Percentiles rank a stretch among this genome's conserved stretches.
phyloP scores from a whole-genome alignment of 1,284 basidiomycete species.

The Chiua sp. region DNA sequence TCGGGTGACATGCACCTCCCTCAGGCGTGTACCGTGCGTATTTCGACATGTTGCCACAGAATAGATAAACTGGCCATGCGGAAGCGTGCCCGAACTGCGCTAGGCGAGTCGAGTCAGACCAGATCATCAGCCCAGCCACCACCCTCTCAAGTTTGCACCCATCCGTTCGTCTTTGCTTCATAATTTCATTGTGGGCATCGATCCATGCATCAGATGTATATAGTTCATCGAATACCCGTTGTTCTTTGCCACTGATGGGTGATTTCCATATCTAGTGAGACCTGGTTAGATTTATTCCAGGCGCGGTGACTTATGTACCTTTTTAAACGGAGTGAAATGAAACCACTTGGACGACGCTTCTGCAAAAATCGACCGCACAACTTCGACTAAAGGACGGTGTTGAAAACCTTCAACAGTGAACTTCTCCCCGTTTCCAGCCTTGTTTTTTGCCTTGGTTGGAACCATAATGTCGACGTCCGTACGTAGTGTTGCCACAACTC shows the following conservation, averaged over 20 bases:
- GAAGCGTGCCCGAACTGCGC: constrained; percentile 39
- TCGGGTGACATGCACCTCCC: constrained; percentile 36
- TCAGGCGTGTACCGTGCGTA: constrained; percentile 30
- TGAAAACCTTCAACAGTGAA: too few species aligned
- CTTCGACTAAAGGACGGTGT: too few species aligned
- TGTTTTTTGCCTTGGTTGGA: too few species aligned
- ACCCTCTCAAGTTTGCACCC: constrained; percentile 26
- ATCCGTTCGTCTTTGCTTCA: constrained; percentile 16
- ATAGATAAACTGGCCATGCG: constrained; percentile 46
- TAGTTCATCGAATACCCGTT: constrained; percentile 15
- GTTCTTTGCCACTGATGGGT: background rate
- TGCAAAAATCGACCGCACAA: too few species aligned
- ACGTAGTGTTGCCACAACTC: too few species aligned
- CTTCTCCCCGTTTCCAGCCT: too few species aligned
- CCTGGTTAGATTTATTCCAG: too few species aligned
- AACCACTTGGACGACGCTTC: too few species aligned
- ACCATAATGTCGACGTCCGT: too few species aligned
- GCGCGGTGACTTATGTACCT: too few species aligned
- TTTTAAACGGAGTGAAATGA: constrained; percentile 13
- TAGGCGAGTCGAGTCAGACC: constrained; percentile 45
- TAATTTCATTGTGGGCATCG: constrained; percentile 24
- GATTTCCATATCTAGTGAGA: constrained; percentile 14
- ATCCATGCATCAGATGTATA: constrained; percentile 21
- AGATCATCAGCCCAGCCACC: constrained; percentile 39
- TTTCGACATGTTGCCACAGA: constrained; percentile 44